Conservation (phyloP, 176 grass and related monocot species). For the Carex littledalei region DNA sequence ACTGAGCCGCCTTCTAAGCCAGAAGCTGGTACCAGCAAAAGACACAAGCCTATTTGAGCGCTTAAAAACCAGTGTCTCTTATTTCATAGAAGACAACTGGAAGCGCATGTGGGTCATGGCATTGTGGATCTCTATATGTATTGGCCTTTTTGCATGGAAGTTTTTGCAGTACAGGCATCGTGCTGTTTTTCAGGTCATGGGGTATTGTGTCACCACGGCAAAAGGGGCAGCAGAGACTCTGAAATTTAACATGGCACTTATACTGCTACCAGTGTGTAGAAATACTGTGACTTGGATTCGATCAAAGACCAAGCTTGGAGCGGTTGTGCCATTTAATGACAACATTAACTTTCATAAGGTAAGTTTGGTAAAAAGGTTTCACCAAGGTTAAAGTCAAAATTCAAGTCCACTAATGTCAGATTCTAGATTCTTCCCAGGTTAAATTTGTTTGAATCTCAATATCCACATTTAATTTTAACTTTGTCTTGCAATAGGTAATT, state of each 20-base stretch:
- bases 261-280: slow-evolving; percentile 69
- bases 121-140: slow-evolving; percentile 71
- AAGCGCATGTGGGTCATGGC: slow-evolving; percentile 76
- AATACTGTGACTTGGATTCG: slow-evolving; percentile 84
- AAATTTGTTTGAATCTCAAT: not conserved
- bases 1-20: slow-evolving; percentile 80
- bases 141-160: slow-evolving; percentile 72
- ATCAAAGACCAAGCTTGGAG: slow-evolving; percentile 71
- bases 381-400: not conserved
- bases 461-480: not conserved
- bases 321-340: slow-evolving; percentile 68
- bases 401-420: not conserved
- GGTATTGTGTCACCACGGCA: slow-evolving; percentile 70
- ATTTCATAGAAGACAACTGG: slow-evolving; percentile 89
- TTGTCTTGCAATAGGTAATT: slow-evolving; percentile 49
- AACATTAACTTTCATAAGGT: slow-evolving; percentile 94
- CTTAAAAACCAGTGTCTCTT: slow-evolving; percentile 47
- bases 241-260: slow-evolving; percentile 82
- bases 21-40: slow-evolving; percentile 57
- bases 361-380: not conserved
- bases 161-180: slow-evolving; percentile 75
- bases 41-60: slow-evolving; percentile 30
- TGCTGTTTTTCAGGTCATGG: slow-evolving; percentile 75
- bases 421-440: not conserved
- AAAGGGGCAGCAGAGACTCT: slow-evolving; percentile 82